Evolutionary conservation across 2,329 filamentous ascomycete genomes (phyloP).

Genomic region (Aspergillus viridinutans): DNA sequence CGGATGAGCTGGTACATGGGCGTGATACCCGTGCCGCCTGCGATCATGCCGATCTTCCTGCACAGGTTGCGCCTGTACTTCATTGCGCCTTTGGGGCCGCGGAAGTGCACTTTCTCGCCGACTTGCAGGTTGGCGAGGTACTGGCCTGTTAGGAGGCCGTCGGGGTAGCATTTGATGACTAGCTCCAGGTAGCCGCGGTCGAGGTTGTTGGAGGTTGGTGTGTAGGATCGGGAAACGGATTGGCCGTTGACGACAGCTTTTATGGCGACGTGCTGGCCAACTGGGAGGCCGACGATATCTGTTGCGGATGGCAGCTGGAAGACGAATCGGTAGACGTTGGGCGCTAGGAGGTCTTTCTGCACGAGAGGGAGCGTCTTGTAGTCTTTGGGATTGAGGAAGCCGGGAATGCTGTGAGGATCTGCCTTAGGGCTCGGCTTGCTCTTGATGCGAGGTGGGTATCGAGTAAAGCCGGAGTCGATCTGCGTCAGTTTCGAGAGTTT

Average conservation of each 20-base stretch:
- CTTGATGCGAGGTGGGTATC: constrained; percentile 35
- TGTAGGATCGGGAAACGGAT: constrained; percentile 51
- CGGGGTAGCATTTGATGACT: constrained; percentile 33
- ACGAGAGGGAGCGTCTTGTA: constrained; percentile 47
- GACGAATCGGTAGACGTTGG: constrained; percentile 40
- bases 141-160: constrained; percentile 27
- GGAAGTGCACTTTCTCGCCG: constrained; percentile 30
- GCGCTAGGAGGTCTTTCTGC: constrained; percentile 17
- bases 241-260: constrained; percentile 46
- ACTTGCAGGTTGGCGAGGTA: constrained; percentile 27
- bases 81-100: constrained; percentile 35
- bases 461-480: constrained; percentile 22
- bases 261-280: constrained; percentile 55
- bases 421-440: constrained; percentile 34
- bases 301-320: constrained; percentile 46
- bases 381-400: constrained; percentile 47
- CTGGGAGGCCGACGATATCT: constrained; percentile 51
- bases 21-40: constrained; percentile 39
- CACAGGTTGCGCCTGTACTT: constrained; percentile 26
- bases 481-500: constrained; percentile 15
- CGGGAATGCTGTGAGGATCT: constrained; percentile 40
- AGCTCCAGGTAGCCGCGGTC: constrained; percentile 31
- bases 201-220: constrained; percentile 38
- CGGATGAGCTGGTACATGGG: constrained; percentile 61
- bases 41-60: constrained; percentile 34